Evolutionary conservation across 495 filamentous ascomycete species (phyloP).

Genomic region (Neurospora tetrasperma): DNA sequence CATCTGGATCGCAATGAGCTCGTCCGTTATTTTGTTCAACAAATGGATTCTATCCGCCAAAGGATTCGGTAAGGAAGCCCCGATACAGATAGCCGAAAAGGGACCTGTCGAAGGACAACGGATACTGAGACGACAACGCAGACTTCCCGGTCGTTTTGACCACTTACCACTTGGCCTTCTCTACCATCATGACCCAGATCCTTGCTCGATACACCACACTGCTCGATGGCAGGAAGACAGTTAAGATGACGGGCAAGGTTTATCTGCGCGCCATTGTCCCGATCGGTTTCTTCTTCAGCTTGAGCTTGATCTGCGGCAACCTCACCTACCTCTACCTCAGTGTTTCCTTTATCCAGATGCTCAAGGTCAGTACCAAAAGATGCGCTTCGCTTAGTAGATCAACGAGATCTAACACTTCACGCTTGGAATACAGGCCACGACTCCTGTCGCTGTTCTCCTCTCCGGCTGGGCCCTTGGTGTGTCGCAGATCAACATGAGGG

Average conservation of each 20-base stretch:
- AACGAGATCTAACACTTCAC: constrained; percentile 15
- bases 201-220: constrained; percentile 75
- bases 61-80: constrained; percentile 62
- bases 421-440: constrained; percentile 55
- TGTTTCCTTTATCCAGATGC: constrained; percentile 95
- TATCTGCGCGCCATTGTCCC: constrained; percentile 87
- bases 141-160: constrained; percentile 67
- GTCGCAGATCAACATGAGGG: constrained; percentile 63
- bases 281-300: constrained; percentile 85
- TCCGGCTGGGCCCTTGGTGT: constrained; percentile 76
- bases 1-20: constrained; percentile 84
- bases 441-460: constrained; percentile 78
- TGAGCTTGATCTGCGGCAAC: constrained; percentile 92
- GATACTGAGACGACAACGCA: constrained; percentile 22
- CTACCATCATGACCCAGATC: constrained; percentile 82
- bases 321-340: constrained; percentile 86
- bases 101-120: neutral
- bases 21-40: constrained; percentile 95
- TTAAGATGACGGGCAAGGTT: constrained; percentile 88
- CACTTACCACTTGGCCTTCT: constrained; percentile 85
- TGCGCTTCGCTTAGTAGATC: neutral
- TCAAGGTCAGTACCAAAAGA: constrained; percentile 55
- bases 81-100: neutral
- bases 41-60: constrained; percentile 87
- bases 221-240: constrained; percentile 79